A percentile compares a stretch with the other conserved stretches of the same genome.
phyloP scores from a whole-genome alignment of 129 eudicot genomes.

The Glebionis coronaria region DNA sequence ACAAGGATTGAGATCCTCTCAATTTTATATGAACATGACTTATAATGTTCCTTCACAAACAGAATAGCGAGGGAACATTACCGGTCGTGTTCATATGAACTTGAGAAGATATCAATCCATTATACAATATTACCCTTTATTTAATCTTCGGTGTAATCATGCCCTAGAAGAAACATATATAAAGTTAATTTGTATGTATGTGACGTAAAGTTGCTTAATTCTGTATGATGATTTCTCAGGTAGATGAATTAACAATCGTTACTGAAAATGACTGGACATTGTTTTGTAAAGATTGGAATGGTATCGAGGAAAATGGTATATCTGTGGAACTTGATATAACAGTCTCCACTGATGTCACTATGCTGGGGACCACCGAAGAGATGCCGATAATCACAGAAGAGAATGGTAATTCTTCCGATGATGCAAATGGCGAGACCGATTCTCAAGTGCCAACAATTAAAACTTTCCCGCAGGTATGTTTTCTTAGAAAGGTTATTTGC shows the following conservation, averaged over 20 bases:
- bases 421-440: constrained; percentile 47
- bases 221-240: constrained; percentile 32
- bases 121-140: background rate
- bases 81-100: no score
- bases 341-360: constrained; percentile 31
- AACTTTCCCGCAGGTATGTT: constrained; percentile 71
- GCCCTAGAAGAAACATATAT: constrained; percentile 16
- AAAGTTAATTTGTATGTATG: background rate
- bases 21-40: no score
- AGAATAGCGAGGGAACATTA: no score
- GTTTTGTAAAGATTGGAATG: constrained; percentile 86
- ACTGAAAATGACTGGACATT: constrained; percentile 73
- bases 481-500: background rate
- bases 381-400: constrained; percentile 50
- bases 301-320: constrained; percentile 51
- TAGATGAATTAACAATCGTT: constrained; percentile 67
- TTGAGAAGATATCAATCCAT: no score
- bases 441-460: constrained; percentile 51
- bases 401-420: constrained; percentile 42
- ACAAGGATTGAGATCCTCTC: no score
- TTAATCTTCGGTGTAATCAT: constrained; percentile 3
- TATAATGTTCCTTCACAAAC: no score
- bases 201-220: background rate
- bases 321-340: constrained; percentile 53
- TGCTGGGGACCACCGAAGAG: constrained; percentile 44